Conservation (phyloP, 345 rosid species). For the Cardamine occulta region DNA sequence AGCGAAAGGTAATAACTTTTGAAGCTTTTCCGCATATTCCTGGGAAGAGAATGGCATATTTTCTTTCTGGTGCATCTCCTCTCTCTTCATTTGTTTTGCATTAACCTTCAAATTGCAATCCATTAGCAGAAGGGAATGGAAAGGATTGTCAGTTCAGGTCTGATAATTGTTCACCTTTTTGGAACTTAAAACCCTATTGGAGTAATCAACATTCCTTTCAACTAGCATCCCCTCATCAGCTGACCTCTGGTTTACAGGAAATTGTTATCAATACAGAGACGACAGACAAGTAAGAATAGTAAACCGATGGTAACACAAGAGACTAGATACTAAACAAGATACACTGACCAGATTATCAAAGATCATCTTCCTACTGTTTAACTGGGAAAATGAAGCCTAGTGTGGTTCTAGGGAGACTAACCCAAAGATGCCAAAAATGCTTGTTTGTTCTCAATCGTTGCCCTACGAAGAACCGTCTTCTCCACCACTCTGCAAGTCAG, state of each 20-base stretch:
- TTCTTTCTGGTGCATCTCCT: conserved; percentile 36
- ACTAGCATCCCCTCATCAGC: conserved; percentile 1
- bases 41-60: conserved; percentile 38
- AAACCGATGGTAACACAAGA: neutral
- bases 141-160: neutral
- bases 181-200: conserved; percentile 1
- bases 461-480: neutral
- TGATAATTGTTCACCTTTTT: neutral
- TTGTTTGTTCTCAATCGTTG: neutral
- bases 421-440: neutral
- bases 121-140: neutral
- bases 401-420: neutral
- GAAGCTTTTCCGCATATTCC: conserved; percentile 55
- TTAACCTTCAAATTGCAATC: conserved; percentile 51
- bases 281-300: neutral
- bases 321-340: neutral
- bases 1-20: conserved; percentile 47
- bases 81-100: conserved; percentile 42
- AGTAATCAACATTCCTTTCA: conserved; percentile 12
- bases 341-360: neutral
- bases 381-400: neutral
- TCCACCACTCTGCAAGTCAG: neutral
- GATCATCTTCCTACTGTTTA: neutral
- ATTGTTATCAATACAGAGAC: neutral
- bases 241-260: neutral